Evolutionary conservation across 2,329 filamentous ascomycete species (phyloP), one percentile per base, ranked within the genome.

Genomic region (Ustulina deusta): DNA sequence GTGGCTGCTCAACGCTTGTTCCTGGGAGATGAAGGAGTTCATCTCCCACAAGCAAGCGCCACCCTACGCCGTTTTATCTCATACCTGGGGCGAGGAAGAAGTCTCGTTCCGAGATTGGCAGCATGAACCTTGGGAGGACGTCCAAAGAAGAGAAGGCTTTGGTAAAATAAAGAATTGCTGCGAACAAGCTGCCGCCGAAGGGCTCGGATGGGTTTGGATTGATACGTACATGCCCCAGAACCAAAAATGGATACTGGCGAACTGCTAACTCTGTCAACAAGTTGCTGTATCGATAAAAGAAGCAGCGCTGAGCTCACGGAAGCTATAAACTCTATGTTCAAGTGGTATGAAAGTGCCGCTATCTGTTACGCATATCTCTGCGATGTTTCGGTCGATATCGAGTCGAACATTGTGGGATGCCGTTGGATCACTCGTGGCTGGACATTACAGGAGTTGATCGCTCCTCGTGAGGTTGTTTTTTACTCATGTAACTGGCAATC

Each of bases 291-390:
- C 7, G 46, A 61, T 32, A 61, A 61, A 52, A 40, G 32, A 5
- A 61, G 58, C 9, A 52, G 46, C 10, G 6, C 46, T 11, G 58
- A 61, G 22, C 44, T 51, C 17, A 29, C 44, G 1, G 34, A 56
- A 7, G n/a, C n/a, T n/a, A n/a, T n/a, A n/a, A n/a, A n/a, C n/a
- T n/a, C n/a, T n/a, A 51, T 61, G 36, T 52, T 52, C 2, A 3
- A 17, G 9, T 61, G 48, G 36, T 61, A 52, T 34, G 46, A 51
- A n/a, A 13, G 52, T 7, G 63, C 74, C 6, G 32, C 10, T 1
- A 44, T 74, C 2, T 76, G 74, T 65, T 76, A 73, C 29, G 73
- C 65, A 1, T 76, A 75, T 29, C 67, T 76, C 2, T n/a, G 44
- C 57, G 46, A 72, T 42, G 40, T 48, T 71, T 15, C 51, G 51